Conservation (phyloP, 2,329 filamentous ascomycete species). For the Nemania bipapillata region DNA sequence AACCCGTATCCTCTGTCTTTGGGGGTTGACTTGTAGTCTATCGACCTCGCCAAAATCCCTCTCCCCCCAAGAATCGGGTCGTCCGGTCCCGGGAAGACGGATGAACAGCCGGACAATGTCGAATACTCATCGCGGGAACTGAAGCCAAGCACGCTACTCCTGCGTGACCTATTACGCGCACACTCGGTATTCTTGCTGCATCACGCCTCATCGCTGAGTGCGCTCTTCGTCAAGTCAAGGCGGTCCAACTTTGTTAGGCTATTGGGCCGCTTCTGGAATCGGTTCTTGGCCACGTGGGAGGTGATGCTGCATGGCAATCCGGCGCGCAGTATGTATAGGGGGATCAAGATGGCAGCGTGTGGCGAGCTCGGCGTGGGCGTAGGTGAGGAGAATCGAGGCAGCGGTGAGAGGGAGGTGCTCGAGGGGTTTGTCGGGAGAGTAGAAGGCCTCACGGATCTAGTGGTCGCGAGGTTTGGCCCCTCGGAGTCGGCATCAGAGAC, state of each 20-base stretch:
- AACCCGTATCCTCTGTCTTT: conserved; percentile 17
- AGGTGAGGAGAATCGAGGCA: conserved; percentile 93
- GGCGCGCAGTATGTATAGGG: conserved; percentile 78
- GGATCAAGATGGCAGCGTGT: conserved; percentile 86
- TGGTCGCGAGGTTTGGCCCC: conserved; percentile 84
- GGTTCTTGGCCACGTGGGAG: conserved; percentile 79
- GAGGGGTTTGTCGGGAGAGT: conserved; percentile 85
- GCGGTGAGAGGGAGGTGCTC: conserved; percentile 90
- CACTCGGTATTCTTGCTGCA: conserved; percentile 88
- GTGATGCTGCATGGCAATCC: conserved; percentile 92
- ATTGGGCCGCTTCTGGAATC: conserved; percentile 83
- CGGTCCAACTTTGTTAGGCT: conserved; percentile 76
- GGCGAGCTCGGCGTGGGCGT: conserved; percentile 94
- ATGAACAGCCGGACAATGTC: conserved; percentile 60
- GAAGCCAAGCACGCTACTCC: conserved; percentile 79
- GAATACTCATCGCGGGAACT: conserved; percentile 94
- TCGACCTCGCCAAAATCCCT: conserved; percentile 79
- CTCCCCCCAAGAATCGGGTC: conserved; percentile 66
- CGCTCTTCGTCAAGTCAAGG: conserved; percentile 72
- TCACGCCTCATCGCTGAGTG: conserved; percentile 78
- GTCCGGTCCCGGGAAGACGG: conserved; percentile 49
- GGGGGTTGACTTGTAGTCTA: conserved; percentile 67
- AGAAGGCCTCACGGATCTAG: conserved; percentile 85
- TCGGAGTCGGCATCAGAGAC: conserved; percentile 48
- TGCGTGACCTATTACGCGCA: conserved; percentile 83